These are phyloP conservation scores for Botrytis pseudocinerea DNA, from an alignment of 2,329 filamentous ascomycete genomes.

Conservation along the genomic window DNA sequence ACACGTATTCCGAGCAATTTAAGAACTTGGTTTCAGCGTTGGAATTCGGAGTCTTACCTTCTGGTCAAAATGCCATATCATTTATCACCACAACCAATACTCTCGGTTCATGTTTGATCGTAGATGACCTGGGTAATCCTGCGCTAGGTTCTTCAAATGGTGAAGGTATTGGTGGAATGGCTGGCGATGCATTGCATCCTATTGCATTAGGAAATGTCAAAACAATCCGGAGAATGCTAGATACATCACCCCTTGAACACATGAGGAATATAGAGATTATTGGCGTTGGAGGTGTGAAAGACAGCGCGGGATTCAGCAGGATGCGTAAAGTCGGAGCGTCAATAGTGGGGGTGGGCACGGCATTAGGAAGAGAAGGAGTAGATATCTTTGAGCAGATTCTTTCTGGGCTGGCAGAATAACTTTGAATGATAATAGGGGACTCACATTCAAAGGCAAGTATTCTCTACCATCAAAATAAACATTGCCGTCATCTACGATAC, in stretches of 20 bases:
- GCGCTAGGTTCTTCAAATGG: slow-evolving; percentile 54
- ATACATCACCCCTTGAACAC: slow-evolving; percentile 44
- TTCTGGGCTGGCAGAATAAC: not conserved
- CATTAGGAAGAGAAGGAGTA: slow-evolving; percentile 63
- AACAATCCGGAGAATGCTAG: slow-evolving; percentile 62
- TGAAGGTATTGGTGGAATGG: slow-evolving; percentile 67
- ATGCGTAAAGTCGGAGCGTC: slow-evolving; percentile 68
- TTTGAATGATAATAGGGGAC: not conserved
- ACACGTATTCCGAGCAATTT: slow-evolving; percentile 70
- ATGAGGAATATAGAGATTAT: slow-evolving; percentile 62
- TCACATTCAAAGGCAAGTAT: not conserved
- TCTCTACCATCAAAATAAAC: not conserved
- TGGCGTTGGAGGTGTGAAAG: slow-evolving; percentile 71
- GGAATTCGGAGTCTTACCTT: slow-evolving; percentile 27
- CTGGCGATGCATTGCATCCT: slow-evolving; percentile 70
- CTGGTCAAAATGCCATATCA: slow-evolving; percentile 49
- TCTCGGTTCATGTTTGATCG: slow-evolving; percentile 66
- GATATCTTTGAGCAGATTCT: slow-evolving; percentile 61
- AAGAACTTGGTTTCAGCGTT: slow-evolving; percentile 56
- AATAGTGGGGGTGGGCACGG: slow-evolving; percentile 69
- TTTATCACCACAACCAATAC: slow-evolving; percentile 78
- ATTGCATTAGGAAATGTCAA: slow-evolving; percentile 73
- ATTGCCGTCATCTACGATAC: not conserved
- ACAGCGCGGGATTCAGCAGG: slow-evolving; percentile 60
- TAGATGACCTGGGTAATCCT: slow-evolving; percentile 43